Evolutionary conservation across 495 filamentous ascomycete species (phyloP).

Genomic region (Penicillium taxi): DNA sequence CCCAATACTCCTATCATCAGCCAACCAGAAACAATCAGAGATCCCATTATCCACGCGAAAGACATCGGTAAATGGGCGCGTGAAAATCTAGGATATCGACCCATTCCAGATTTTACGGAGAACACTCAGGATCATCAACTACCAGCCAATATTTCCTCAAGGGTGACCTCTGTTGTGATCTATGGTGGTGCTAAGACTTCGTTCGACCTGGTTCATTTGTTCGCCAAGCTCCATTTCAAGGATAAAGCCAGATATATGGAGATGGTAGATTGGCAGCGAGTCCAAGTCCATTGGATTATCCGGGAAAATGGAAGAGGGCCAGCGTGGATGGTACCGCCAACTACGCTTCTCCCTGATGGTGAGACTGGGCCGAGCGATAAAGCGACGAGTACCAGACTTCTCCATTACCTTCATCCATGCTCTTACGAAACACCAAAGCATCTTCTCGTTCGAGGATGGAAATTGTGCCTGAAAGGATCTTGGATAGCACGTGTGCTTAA

Average conservation of each 20-base stretch:
- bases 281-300: conserved; percentile 63
- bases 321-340: conserved; percentile 20
- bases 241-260: conserved; percentile 9
- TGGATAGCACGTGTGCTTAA: conserved; percentile 40
- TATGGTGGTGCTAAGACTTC: conserved; percentile 63
- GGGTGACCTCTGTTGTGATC: conserved; percentile 40
- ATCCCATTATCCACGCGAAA: conserved; percentile 41
- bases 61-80: conserved; percentile 29
- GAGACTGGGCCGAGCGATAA: conserved; percentile 46
- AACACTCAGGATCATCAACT: not conserved
- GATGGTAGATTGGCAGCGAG: conserved; percentile 29
- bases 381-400: conserved; percentile 48
- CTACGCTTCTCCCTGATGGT: conserved; percentile 37
- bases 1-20: conserved; percentile 38
- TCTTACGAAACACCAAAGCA: conserved; percentile 34
- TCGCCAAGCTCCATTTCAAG: conserved; percentile 37
- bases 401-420: conserved; percentile 46
- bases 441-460: conserved; percentile 37
- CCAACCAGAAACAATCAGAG: conserved; percentile 23
- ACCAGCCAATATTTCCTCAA: not conserved
- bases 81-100: conserved; percentile 20
- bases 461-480: conserved; percentile 43
- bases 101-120: conserved; percentile 5
- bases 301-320: conserved; percentile 47
- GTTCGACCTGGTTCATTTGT: conserved; percentile 62